Base-by-base conservation (phyloP, 75 land plant species). In the Selaginella tamariscina region DNA sequence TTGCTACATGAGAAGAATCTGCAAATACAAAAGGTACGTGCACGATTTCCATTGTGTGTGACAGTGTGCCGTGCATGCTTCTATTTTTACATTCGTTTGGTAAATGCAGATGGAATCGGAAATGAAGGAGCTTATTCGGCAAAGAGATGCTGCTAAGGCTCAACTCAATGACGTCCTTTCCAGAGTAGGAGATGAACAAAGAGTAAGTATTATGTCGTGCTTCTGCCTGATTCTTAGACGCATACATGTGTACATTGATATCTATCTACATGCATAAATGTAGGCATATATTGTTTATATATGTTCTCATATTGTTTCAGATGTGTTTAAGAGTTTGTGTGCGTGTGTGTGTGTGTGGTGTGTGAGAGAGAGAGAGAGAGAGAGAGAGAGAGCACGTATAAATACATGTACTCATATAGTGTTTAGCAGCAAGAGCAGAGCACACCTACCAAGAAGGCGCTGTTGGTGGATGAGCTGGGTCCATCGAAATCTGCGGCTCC, bases 81-180 rank as follows among this genome's bases (percentile, higher is more conserved):
- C 11, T 15, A 39, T 5, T 39, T 39, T 39, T 15, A 5, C 49
- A 39, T 39, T 15, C 26, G 68, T 26, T 75, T 85, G 85, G 73
- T 85, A 83, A 80, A 70, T 27, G 70, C 82, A 82, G 99, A 88
- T 95, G 93, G 89, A 91, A 68, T 73, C 64, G 56, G 97, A 91
- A 55, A 78, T 95, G 63, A 82, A 71, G 68, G 88, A 95, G 33
- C 67, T 95, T 55, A 77, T 73, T 60, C 68, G 75, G 63, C 96
- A 87, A 55, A 71, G 97, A 30, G 91, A 91, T 79, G 75, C 81
- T 71, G 92, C 89, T 69, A 81, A 91, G 72, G 78, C 93, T 64
- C 82, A 83, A 21, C 77, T 88, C 71, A 75, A 85, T 65, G 84
- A 91, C 73, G 77, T 95, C 55, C 81, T 79, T n/a, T 77, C 65